Evolutionary conservation across 257 asterid species (phyloP).

Genomic region (Solanum chmielewskii): DNA sequence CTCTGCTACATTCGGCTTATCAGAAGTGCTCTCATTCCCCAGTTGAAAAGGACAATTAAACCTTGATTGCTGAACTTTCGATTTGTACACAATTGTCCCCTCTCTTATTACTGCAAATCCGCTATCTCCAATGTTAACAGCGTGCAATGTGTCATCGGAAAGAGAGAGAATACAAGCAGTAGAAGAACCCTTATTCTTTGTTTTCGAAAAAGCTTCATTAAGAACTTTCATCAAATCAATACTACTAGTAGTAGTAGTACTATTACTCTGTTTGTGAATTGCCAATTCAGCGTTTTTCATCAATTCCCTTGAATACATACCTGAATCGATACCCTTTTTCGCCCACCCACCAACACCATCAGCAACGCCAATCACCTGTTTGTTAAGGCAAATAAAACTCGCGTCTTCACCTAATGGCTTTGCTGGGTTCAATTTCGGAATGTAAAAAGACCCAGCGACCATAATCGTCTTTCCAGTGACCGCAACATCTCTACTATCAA

Average conservation of each 20-base stretch:
- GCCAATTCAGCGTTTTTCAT: constrained; percentile 1
- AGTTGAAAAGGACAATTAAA: constrained; percentile 33
- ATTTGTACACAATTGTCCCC: constrained; percentile 3
- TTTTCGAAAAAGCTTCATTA: constrained; percentile 1
- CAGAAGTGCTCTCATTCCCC: neutral
- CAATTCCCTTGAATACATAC: constrained; percentile 19
- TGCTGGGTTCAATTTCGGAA: constrained; percentile 4
- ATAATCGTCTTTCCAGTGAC: neutral
- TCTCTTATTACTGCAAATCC: constrained; percentile 24
- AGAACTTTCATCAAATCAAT: constrained; percentile 8
- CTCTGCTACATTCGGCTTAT: constrained; percentile 4
- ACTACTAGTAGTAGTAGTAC: neutral
- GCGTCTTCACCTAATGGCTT: constrained; percentile 27
- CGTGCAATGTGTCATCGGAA: constrained; percentile 1
- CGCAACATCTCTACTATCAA: neutral
- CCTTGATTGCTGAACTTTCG: constrained; percentile 8
- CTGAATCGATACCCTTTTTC: constrained; percentile 19
- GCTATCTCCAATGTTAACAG: constrained; percentile 35
- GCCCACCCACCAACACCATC: constrained; percentile 35
- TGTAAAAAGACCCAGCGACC: constrained; percentile 9
- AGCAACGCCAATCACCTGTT: constrained; percentile 26
- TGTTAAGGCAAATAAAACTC: neutral
- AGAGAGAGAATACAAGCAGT: constrained; percentile 30
- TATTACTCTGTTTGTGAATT: neutral
- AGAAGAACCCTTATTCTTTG: constrained; percentile 9